These are phyloP conservation scores for Phytopythium helicoides DNA, from an alignment of 352 stramenopile species.

Conservation along the genomic window DNA sequence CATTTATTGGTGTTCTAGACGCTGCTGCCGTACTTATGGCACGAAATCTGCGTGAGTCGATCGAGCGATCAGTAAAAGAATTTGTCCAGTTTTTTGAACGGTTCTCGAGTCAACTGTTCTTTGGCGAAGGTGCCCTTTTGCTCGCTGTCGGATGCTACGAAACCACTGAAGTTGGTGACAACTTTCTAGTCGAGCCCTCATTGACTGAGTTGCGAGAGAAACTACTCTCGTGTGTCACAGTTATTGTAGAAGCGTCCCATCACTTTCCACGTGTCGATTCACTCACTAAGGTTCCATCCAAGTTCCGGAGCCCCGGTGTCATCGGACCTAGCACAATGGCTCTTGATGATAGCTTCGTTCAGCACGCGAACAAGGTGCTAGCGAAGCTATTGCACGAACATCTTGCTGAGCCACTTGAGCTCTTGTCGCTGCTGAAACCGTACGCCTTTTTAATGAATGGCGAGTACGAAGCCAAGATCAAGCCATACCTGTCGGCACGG, in stretches of 20 bases:
- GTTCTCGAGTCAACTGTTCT: slow-evolving; percentile 50
- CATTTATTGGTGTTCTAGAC: slow-evolving; percentile 74
- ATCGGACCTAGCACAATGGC: slow-evolving; percentile 85
- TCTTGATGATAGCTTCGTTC: slow-evolving; percentile 76
- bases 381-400: slow-evolving; percentile 57
- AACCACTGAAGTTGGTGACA: slow-evolving; percentile 22
- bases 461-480: slow-evolving; percentile 65
- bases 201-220: slow-evolving; percentile 55
- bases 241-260: slow-evolving; percentile 80
- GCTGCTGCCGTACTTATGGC: slow-evolving; percentile 89
- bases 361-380: slow-evolving; percentile 62
- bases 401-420: slow-evolving; percentile 56
- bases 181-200: slow-evolving; percentile 65
- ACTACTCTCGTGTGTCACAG: slow-evolving; percentile 55
- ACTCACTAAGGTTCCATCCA: slow-evolving; percentile 68
- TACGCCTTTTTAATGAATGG: slow-evolving; percentile 83
- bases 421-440: slow-evolving; percentile 71
- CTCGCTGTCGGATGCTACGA: slow-evolving; percentile 54
- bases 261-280: slow-evolving; percentile 89
- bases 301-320: slow-evolving; percentile 51
- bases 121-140: slow-evolving; percentile 58
- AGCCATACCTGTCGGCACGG: slow-evolving; percentile 10
- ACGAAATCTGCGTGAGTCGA: slow-evolving; percentile 78
- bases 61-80: slow-evolving; percentile 77
- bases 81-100: slow-evolving; percentile 78